Base-by-base conservation (phyloP, 495 filamentous ascomycete genomes). In the Hypoxylon lenormandii region DNA sequence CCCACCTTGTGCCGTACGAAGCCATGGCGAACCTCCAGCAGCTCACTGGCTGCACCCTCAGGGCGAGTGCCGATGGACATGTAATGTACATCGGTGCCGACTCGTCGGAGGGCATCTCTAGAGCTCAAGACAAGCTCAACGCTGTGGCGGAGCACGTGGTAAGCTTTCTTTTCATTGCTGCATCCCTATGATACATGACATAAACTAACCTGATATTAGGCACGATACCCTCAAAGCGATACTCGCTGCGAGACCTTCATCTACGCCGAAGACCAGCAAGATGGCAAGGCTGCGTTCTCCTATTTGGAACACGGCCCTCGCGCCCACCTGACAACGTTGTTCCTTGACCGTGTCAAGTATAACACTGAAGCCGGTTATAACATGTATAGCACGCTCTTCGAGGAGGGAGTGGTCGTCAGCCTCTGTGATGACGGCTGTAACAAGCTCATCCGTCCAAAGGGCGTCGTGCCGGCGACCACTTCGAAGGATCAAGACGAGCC, bases 1-100 rank as follows among this genome's bases (percentile, higher is more conserved):
- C 36, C 5, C 22, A 59, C 2, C 18, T 83, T 18, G 1, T 79
- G 3, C 37, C 69, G 4, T 37, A 58, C 11, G 42, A 56, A 1
- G 45, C 58, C 11, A 47, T 79, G 3, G 21, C 23, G 1, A 40
- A 73, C 28, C 21, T 85, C 3, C 36, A 59, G 38, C 13, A 43
- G 1, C 40, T 79, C 6, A 76, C 75, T 1, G 55, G 56, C 11
- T 77, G 79, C 19, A 13, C 38, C 4, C 52, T 83, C 8, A 47
- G 69, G 5, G 55, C 51, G 11, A 56, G 69, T 23, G 43, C 64
- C 1, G 50, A 76, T 16, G 66, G 65, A n/a, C 53, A 47, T 13
- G 46, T 65, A 1, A 62, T 85, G 1, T 79, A 80, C 37, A 73
- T 85, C 38, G 79, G 77, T 0, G 76, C 60, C 5, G 10, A 69